Percentiles rank a stretch among this genome's conserved stretches.
Evolutionary conservation across 768 basidiomycete species (phyloP).

Genomic region (Termitomyces sp.): DNA sequence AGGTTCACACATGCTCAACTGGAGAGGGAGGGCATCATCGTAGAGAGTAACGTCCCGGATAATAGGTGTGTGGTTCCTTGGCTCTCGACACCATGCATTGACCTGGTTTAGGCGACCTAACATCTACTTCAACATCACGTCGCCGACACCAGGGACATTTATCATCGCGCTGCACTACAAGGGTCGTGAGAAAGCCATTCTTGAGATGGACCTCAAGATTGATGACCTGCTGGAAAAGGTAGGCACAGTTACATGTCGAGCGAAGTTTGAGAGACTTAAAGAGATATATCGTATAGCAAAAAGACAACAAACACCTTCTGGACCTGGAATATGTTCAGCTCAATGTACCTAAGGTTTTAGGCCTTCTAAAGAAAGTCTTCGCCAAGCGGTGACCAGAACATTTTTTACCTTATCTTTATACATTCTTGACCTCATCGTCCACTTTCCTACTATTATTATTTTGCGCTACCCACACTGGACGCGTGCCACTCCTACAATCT

Average conservation of each 20-base stretch:
- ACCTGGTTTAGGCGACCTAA: conserved; percentile 72
- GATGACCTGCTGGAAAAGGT: conserved; percentile 98
- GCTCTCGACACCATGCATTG: background rate
- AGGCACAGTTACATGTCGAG: conserved; percentile 14
- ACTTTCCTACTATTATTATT: conserved; percentile 15
- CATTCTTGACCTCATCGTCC: conserved; percentile 18
- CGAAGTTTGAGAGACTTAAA: background rate
- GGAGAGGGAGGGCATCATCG: conserved; percentile 99
- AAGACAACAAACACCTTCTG: conserved; percentile 94
- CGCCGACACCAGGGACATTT: conserved; percentile 96
- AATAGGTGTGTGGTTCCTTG: conserved; percentile 64
- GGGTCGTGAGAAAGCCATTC: conserved; percentile 96
- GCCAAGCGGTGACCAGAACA: conserved; percentile 63
- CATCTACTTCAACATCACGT: conserved; percentile 99
- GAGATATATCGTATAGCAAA: conserved; percentile 64
- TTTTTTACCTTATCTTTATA: conserved; percentile 25
- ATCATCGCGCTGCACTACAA: conserved; percentile 99
- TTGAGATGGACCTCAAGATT: conserved; percentile 99
- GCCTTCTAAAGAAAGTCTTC: conserved; percentile 91
- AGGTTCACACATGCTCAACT: conserved; percentile 97
- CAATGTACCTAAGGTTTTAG: conserved; percentile 93
- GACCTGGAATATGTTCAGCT: conserved; percentile 98
- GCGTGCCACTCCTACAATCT: conserved; percentile 7
- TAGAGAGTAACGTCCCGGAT: conserved; percentile 98
- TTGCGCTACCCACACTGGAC: conserved; percentile 15